These are phyloP conservation scores for Sporodiniella umbellata DNA, from an alignment of 371 early-diverging fungal genomes.

Conservation along the genomic window DNA sequence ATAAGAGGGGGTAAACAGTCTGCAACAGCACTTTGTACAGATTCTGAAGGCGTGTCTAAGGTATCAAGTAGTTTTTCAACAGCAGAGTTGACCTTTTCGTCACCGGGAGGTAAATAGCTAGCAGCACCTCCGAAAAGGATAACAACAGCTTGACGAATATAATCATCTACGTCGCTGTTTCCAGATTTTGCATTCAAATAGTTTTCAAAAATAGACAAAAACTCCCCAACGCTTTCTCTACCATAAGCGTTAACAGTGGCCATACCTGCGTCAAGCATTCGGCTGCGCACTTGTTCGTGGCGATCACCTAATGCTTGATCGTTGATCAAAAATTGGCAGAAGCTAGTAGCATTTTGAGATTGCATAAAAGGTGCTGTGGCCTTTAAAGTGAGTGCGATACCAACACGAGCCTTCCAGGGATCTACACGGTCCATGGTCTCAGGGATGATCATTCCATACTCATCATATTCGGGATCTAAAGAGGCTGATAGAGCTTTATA, in stretches of 20 bases:
- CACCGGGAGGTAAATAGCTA: slow-evolving; percentile 72
- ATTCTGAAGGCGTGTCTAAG: slow-evolving; percentile 91
- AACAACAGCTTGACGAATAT: slow-evolving; percentile 87
- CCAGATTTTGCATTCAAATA: slow-evolving; percentile 66
- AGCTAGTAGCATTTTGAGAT: slow-evolving; percentile 43
- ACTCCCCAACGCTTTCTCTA: slow-evolving; percentile 53
- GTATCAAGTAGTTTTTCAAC: slow-evolving; percentile 87
- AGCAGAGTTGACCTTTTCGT: slow-evolving; percentile 74
- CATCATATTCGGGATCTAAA: slow-evolving; percentile 89
- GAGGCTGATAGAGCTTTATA: slow-evolving; percentile 67
- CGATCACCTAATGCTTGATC: slow-evolving; percentile 88
- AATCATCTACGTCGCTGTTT: slow-evolving; percentile 67
- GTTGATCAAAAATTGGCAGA: slow-evolving; percentile 80
- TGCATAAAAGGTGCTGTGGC: slow-evolving; percentile 67
- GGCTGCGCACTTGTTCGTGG: slow-evolving; percentile 71
- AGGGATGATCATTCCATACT: slow-evolving; percentile 85
- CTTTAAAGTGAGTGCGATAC: slow-evolving; percentile 75
- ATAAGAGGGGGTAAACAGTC: slow-evolving; percentile 93
- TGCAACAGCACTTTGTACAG: slow-evolving; percentile 92
- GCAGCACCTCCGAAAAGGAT: slow-evolving; percentile 92
- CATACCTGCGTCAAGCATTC: slow-evolving; percentile 88
- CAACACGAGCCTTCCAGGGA: slow-evolving; percentile 78
- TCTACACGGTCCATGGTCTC: slow-evolving; percentile 81
- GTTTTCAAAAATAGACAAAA: slow-evolving; percentile 76
- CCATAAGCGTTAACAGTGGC: slow-evolving; percentile 76